Evolutionary conservation across 1,284 basidiomycete genomes (phyloP).

Genomic region (Sporisorium sorghi): DNA sequence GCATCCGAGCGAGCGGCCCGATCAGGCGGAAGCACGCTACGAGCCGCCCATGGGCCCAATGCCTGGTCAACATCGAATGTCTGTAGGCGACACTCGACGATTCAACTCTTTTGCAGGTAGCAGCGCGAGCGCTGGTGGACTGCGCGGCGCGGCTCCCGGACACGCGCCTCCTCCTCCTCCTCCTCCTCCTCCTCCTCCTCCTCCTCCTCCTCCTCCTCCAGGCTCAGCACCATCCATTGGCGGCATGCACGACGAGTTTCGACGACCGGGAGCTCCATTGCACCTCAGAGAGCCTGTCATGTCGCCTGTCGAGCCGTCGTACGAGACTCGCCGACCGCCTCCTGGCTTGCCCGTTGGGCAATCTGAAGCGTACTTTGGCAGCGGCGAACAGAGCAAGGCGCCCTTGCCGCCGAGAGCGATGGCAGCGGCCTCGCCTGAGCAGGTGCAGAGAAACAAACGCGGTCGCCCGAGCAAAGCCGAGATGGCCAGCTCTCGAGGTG

Average conservation of each 20-base stretch:
- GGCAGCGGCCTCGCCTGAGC: slow-evolving; percentile 18
- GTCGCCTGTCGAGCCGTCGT: slow-evolving; percentile 26
- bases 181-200: too few species aligned
- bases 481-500: slow-evolving; percentile 19
- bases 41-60: slow-evolving; percentile 13
- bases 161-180: too few species aligned
- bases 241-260: slow-evolving; percentile 34
- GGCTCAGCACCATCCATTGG: slow-evolving; percentile 1
- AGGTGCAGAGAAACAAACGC: slow-evolving; percentile 40
- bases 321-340: slow-evolving; percentile 24
- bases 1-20: slow-evolving; percentile 11
- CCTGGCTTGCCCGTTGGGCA: slow-evolving; percentile 17
- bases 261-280: slow-evolving; percentile 30
- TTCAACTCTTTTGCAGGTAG: slow-evolving; percentile 19
- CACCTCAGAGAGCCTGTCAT: slow-evolving; percentile 19
- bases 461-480: slow-evolving; percentile 47
- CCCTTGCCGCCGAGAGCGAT: slow-evolving; percentile 26
- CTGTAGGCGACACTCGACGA: slow-evolving; percentile 20
- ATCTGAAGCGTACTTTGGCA: slow-evolving; percentile 22
- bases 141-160: slow-evolving; percentile 5
- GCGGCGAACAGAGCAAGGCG: slow-evolving; percentile 11
- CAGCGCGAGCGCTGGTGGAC: slow-evolving; percentile 2
- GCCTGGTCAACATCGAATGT: slow-evolving; percentile 6
- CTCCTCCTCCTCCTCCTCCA: background rate
- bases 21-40: slow-evolving; percentile 14